These are phyloP conservation scores for Ophiostoma quercus DNA, from an alignment of 2,329 filamentous ascomycete genomes.

Conservation along the genomic window DNA sequence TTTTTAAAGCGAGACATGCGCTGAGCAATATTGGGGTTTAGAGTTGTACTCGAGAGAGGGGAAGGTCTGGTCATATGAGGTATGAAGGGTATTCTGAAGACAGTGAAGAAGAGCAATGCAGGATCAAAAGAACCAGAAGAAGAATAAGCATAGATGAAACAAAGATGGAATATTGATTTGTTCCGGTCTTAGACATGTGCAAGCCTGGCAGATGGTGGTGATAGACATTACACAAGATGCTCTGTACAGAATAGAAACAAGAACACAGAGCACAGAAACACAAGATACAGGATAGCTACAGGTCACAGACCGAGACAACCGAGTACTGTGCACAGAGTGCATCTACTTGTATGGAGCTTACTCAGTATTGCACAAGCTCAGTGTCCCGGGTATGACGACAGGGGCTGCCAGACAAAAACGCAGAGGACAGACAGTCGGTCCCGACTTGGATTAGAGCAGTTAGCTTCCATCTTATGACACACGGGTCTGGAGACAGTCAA, in stretches of 20 bases:
- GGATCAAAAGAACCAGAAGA: neutral
- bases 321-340: neutral
- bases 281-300: constrained; percentile 1
- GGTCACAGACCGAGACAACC: constrained; percentile 12
- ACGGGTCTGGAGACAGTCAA: neutral
- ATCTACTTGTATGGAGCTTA: neutral
- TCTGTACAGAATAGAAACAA: neutral
- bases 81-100: no score
- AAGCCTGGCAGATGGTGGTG: neutral
- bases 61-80: no score
- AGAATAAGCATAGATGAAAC: neutral
- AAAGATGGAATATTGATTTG: constrained; percentile 12
- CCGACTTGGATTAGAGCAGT: neutral
- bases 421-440: neutral
- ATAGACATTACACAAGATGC: neutral
- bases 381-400: neutral
- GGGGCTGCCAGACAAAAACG: neutral
- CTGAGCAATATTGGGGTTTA: constrained; percentile 2
- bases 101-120: no score
- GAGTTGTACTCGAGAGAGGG: neutral
- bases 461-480: neutral
- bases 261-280: neutral
- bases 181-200: constrained; percentile 1
- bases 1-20: neutral
- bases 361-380: neutral